Evolutionary conservation across 2,329 filamentous ascomycete genomes (phyloP).

Genomic region (Pseudogymnoascus sp.): DNA sequence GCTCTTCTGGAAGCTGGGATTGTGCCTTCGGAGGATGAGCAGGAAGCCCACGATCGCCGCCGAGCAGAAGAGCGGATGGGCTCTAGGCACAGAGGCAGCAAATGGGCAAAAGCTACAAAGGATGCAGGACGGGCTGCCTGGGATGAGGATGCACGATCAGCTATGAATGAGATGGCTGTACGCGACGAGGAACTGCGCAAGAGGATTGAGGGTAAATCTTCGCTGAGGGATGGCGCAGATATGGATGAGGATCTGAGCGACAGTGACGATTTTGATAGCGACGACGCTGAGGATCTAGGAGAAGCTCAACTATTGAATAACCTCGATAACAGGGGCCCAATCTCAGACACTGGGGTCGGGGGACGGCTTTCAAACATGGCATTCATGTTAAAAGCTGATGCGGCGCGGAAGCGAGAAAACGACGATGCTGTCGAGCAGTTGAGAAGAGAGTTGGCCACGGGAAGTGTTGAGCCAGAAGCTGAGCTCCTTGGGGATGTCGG

Average conservation of each 20-base stretch:
- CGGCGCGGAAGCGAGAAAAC: conserved; percentile 66
- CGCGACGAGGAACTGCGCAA: conserved; percentile 58
- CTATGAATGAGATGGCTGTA: conserved; percentile 55
- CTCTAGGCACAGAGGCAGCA: conserved; percentile 59
- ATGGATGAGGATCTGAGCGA: conserved; percentile 46
- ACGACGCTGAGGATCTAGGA: conserved; percentile 41
- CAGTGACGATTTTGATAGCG: conserved; percentile 46
- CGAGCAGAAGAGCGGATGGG: conserved; percentile 63
- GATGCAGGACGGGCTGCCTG: conserved; percentile 54
- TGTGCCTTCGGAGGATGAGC: conserved; percentile 54
- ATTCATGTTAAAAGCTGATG: conserved; percentile 90
- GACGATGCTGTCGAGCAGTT: conserved; percentile 66
- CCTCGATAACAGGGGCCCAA: conserved; percentile 30
- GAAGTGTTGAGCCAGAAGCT: conserved; percentile 49
- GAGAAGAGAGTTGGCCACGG: conserved; percentile 57
- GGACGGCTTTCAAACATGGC: conserved; percentile 74
- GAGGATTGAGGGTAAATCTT: conserved; percentile 54
- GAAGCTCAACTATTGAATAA: conserved; percentile 41
- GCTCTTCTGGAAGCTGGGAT: conserved; percentile 50
- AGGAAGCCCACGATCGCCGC: conserved; percentile 52
- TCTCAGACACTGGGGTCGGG: conserved; percentile 33
- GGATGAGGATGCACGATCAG: conserved; percentile 61
- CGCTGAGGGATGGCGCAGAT: conserved; percentile 34
- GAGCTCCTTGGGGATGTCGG: conserved; percentile 54
- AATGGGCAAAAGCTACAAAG: conserved; percentile 63